Evolutionary conservation across 2,329 filamentous ascomycete genomes (phyloP).

Genomic region (Pseudogymnoascus sp.): DNA sequence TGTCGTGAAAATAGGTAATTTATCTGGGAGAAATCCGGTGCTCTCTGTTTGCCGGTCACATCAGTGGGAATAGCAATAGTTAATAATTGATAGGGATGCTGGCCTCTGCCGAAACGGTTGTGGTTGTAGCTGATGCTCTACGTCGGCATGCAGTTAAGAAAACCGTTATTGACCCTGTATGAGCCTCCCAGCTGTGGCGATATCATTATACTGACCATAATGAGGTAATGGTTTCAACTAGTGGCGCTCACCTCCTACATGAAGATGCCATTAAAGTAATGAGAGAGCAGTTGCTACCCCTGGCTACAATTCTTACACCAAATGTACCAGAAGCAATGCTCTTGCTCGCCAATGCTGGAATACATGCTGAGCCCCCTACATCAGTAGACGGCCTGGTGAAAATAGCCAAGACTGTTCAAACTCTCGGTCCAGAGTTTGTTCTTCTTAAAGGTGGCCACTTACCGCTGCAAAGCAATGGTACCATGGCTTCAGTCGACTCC

Average conservation of each 20-base stretch:
- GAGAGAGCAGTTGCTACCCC: slow-evolving; percentile 52
- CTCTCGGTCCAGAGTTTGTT: slow-evolving; percentile 69
- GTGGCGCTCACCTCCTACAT: slow-evolving; percentile 63
- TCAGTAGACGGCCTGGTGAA: slow-evolving; percentile 59
- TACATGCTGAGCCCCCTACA: slow-evolving; percentile 38
- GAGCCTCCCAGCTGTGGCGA: slow-evolving; percentile 13
- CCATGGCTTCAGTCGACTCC: slow-evolving; percentile 48
- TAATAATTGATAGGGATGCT: slow-evolving; percentile 61
- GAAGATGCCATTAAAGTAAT: slow-evolving; percentile 56
- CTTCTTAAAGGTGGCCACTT: slow-evolving; percentile 86
- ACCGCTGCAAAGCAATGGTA: slow-evolving; percentile 61
- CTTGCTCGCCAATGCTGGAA: slow-evolving; percentile 49
- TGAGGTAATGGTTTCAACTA: slow-evolving; percentile 87
- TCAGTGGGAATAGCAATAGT: neutral
- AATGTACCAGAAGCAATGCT: slow-evolving; percentile 70
- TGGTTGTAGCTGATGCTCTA: slow-evolving; percentile 59
- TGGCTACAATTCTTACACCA: slow-evolving; percentile 64
- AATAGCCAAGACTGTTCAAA: slow-evolving; percentile 59
- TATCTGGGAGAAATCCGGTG: neutral
- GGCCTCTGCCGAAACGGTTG: slow-evolving; percentile 62
- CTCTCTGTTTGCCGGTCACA: neutral
- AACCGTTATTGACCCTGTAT: slow-evolving; percentile 69
- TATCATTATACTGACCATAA: slow-evolving; percentile 6
- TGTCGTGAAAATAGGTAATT: slow-evolving; percentile 81
- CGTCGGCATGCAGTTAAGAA: slow-evolving; percentile 47